phyloP scores from a whole-genome alignment of 73 alveolate species.

The Paramecium octaurelia region DNA sequence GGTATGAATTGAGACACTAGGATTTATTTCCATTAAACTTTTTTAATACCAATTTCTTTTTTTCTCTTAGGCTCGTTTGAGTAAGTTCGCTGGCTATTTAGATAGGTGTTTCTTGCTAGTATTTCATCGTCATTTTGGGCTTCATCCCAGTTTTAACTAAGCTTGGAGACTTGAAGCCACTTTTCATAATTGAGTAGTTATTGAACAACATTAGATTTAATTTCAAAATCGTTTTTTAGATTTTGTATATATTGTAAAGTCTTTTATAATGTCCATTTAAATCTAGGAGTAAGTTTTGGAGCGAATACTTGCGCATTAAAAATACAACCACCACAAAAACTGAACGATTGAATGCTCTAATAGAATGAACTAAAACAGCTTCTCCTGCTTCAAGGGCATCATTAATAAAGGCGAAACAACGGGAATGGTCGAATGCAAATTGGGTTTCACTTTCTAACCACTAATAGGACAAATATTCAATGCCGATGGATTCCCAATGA shows the following conservation, averaged over 20 bases:
- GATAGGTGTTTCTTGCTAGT: background rate
- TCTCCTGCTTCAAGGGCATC: conserved; percentile 69
- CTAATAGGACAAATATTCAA: conserved; percentile 80
- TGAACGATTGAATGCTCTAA: conserved; percentile 70
- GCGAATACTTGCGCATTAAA: conserved; percentile 60
- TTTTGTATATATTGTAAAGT: background rate
- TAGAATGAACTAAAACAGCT: conserved; percentile 74
- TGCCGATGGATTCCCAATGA: conserved; percentile 92
- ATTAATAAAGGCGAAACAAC: conserved; percentile 65
- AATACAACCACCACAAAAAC: conserved; percentile 58
- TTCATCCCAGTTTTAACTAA: background rate
- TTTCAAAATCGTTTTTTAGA: background rate
- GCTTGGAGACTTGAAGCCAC: background rate
- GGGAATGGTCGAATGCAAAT: background rate
- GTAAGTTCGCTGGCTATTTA: background rate
- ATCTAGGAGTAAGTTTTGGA: background rate
- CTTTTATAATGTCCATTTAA: background rate
- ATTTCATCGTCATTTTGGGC: background rate
- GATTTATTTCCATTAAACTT: background rate
- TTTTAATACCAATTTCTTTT: background rate
- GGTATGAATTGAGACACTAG: background rate
- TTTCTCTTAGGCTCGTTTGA: background rate
- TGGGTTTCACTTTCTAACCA: conserved; percentile 79
- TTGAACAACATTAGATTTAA: background rate
- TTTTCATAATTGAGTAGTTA: background rate